Conservation (phyloP, 2,329 filamentous ascomycete species). For the Parasarocladium wereldwijsianum region DNA sequence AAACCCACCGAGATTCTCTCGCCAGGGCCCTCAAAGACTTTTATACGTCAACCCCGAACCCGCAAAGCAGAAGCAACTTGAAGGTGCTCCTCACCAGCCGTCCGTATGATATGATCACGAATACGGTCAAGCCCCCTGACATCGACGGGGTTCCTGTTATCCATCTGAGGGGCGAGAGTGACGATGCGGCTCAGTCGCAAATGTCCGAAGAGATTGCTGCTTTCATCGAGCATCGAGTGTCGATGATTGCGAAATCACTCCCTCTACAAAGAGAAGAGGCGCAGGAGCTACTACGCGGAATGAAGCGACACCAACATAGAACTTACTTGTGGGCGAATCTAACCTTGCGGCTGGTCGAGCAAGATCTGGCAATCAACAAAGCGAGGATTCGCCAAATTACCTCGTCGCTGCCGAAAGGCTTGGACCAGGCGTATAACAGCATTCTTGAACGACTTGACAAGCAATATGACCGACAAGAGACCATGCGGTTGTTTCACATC, state of each 20-base stretch:
- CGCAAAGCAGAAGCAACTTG: conserved; percentile 8
- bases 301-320: conserved; percentile 7
- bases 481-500: conserved; percentile 11
- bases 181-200: conserved; percentile 5
- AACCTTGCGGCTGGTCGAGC: conserved; percentile 8
- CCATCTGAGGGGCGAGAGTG: conserved; percentile 9
- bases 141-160: conserved; percentile 6
- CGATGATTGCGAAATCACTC: conserved; percentile 1
- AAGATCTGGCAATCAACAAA: conserved; percentile 5
- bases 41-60: conserved; percentile 7
- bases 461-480: conserved; percentile 3
- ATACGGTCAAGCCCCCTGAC: conserved; percentile 7
- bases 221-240: conserved; percentile 7
- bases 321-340: conserved; percentile 15
- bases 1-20: conserved; percentile 1
- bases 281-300: conserved; percentile 5
- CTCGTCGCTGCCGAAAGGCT: conserved; percentile 8
- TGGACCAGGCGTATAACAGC: conserved; percentile 13
- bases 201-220: conserved; percentile 11
- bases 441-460: conserved; percentile 12
- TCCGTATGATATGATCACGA: conserved; percentile 12
- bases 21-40: conserved; percentile 11
- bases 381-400: conserved; percentile 5
- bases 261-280: conserved; percentile 5
- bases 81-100: conserved; percentile 22